A percentile compares a stretch with the other conserved stretches of the same genome.
These are phyloP conservation scores for Kwoniella sp. DNA, from an alignment of 768 basidiomycete species.

Conservation along the genomic window DNA sequence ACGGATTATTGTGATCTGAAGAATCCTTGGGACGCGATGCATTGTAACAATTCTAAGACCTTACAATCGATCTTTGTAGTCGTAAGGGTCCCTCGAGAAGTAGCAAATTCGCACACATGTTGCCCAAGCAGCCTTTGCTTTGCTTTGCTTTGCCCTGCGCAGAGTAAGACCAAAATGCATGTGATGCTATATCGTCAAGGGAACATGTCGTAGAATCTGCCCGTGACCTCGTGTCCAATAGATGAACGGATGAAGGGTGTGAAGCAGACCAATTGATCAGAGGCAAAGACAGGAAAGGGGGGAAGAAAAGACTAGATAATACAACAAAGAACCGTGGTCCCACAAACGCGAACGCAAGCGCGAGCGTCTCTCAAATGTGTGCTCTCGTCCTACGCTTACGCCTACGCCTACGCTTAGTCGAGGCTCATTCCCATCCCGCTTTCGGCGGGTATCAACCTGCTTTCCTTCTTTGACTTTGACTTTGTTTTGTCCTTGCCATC, in stretches of 20 bases:
- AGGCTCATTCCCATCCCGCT: slow-evolving; percentile 82
- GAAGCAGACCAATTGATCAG: neutral
- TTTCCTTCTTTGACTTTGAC: slow-evolving; percentile 61
- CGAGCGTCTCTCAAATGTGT: too few relatives aligned
- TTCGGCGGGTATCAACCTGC: slow-evolving; percentile 77
- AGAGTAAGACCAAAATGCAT: neutral
- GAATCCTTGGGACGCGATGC: too few relatives aligned
- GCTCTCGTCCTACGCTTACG: too few relatives aligned
- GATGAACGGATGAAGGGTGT: neutral
- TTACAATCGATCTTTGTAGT: too few relatives aligned
- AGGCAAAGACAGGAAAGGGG: neutral
- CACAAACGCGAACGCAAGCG: too few relatives aligned
- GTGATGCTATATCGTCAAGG: neutral
- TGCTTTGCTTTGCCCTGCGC: too few relatives aligned
- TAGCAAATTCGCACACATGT: too few relatives aligned
- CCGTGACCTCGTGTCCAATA: neutral
- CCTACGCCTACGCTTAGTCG: slow-evolving; percentile 26
- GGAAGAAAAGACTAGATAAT: neutral
- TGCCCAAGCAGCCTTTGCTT: too few relatives aligned
- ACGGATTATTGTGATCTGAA: too few relatives aligned
- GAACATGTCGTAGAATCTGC: neutral
- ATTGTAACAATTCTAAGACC: too few relatives aligned
- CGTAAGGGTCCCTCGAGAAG: too few relatives aligned
- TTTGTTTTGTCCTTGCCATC: slow-evolving; percentile 21
- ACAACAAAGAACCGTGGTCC: slow-evolving; percentile 1